Base-by-base conservation (phyloP, 768 basidiomycete species). In the Boletus huronensis region DNA sequence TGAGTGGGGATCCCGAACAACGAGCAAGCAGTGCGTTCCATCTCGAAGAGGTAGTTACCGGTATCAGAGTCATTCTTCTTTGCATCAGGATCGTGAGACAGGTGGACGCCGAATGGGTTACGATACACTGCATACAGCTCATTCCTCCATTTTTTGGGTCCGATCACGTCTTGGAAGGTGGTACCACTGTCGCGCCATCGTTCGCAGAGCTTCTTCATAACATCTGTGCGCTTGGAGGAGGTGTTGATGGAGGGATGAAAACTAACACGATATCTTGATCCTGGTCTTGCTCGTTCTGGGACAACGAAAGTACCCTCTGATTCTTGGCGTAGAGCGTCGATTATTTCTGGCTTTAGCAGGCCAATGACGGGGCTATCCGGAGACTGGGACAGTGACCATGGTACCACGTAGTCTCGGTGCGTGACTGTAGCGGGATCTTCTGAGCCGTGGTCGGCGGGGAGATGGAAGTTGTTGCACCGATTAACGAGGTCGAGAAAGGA, bases 1-100 rank as follows among this genome's bases (percentile, higher is more conserved):
- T 90, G 94, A 0, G 95, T 97, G 48, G 91, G 79, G 7, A 95
- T 70, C 3, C 96, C 94, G 63, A 98, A 98, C 32, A 98, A 73
- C 0, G 88, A 81, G 67, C 90, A 93, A 3, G 93, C 93, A 1
- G 90, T 79, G 38, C 96, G 81, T 70, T 98, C 97, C 80, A 98
- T 82, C 68, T 85, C 81, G 70, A 98, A 97, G 21, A 82, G 90
- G 54, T 79, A 89, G 67, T 93, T 90, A 17, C 76, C 58, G 16
- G 59, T 55, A 35, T 70, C 66, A 16, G 65, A 70, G 34, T 69
- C 69, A 5, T 64, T 70, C 25, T 65, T 68, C 25, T 65, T 71
- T 29, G 72, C 50, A 31, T 64, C 59, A 44, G 39, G 59, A 40
- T 52, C 72, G 58, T 51, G 60, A 50, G 76, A 77, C 65, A 80